These are phyloP conservation scores for Sistotremastrum suecicum DNA, from an alignment of 768 basidiomycete species.

Conservation along the genomic window DNA sequence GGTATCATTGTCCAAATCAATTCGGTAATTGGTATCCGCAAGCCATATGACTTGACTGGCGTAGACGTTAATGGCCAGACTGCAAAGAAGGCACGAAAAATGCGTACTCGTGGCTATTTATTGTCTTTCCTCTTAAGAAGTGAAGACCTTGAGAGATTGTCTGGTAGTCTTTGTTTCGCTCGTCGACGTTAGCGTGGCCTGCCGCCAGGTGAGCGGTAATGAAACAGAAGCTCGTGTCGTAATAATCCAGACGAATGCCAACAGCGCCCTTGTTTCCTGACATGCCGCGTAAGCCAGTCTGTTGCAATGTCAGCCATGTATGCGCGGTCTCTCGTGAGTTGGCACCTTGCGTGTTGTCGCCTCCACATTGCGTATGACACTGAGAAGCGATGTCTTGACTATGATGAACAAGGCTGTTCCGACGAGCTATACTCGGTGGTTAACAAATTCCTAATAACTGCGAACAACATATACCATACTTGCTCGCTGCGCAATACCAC, in stretches of 20 bases:
- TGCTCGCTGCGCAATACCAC: conserved; percentile 87
- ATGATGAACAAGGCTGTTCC: conserved; percentile 85
- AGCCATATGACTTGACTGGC: conserved; percentile 83
- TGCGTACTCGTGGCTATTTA: conserved; percentile 79
- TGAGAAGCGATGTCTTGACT: conserved; percentile 62
- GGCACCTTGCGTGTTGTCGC: conserved; percentile 77
- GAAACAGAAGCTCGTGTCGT: conserved; percentile 89
- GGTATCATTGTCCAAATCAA: conserved; percentile 71
- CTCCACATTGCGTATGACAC: conserved; percentile 84
- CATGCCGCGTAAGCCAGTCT: conserved; percentile 88
- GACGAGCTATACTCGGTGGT: conserved; percentile 48
- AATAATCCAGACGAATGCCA: conserved; percentile 81
- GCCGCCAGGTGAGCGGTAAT: conserved; percentile 93
- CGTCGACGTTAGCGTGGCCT: conserved; percentile 81
- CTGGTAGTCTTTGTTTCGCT: conserved; percentile 82
- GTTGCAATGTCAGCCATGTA: neutral
- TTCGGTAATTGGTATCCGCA: conserved; percentile 92
- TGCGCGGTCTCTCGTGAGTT: neutral
- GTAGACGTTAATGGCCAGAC: conserved; percentile 1
- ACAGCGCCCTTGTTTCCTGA: conserved; percentile 97
- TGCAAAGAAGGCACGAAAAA: neutral
- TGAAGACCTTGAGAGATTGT: conserved; percentile 77
- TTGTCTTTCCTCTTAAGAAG: conserved; percentile 81
- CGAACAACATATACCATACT: conserved; percentile 23
- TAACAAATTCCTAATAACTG: neutral